Conservation (phyloP, 208 protist genomes). For the Leishmania turanica region DNA sequence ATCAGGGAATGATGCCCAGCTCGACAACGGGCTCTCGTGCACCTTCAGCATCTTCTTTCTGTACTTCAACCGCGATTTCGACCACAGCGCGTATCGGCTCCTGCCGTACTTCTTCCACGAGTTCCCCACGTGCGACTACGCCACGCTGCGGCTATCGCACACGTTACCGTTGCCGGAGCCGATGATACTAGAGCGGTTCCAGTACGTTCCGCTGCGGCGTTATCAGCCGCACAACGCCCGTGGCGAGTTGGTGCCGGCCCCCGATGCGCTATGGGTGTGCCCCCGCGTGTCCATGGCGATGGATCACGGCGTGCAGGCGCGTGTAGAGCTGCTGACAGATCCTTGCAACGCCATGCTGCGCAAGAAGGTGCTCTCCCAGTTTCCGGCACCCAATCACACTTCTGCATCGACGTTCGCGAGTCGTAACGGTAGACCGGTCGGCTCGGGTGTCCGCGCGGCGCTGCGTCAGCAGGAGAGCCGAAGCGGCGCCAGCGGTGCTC, state of each 20-base stretch:
- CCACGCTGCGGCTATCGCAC: conserved; percentile 71
- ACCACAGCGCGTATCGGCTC: conserved; percentile 63
- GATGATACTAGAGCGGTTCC: conserved; percentile 74
- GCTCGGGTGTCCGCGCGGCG: conserved; percentile 26
- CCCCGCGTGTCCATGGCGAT: conserved; percentile 41
- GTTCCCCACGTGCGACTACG: conserved; percentile 82
- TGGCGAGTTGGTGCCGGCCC: conserved; percentile 61
- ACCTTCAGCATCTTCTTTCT: conserved; percentile 71
- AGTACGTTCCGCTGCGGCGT: conserved; percentile 77
- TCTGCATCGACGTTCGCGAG: conserved; percentile 1
- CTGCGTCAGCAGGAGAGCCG: conserved; percentile 25
- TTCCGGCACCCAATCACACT: background rate
- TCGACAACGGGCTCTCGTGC: conserved; percentile 15
- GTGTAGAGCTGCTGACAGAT: conserved; percentile 16
- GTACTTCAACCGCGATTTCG: conserved; percentile 81
- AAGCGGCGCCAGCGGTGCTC: background rate
- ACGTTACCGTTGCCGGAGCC: conserved; percentile 59
- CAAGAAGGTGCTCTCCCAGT: conserved; percentile 23
- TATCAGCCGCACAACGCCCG: conserved; percentile 77
- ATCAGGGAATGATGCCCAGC: conserved; percentile 15
- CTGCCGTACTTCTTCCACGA: conserved; percentile 71
- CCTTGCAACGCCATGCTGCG: conserved; percentile 14
- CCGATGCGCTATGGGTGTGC: conserved; percentile 81
- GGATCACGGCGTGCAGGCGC: conserved; percentile 22
- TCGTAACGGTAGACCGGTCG: background rate